Evolutionary conservation across 257 asterid species (phyloP), one percentile per base, ranked within the genome.

Genomic region (Thymus quinquecostatus): DNA sequence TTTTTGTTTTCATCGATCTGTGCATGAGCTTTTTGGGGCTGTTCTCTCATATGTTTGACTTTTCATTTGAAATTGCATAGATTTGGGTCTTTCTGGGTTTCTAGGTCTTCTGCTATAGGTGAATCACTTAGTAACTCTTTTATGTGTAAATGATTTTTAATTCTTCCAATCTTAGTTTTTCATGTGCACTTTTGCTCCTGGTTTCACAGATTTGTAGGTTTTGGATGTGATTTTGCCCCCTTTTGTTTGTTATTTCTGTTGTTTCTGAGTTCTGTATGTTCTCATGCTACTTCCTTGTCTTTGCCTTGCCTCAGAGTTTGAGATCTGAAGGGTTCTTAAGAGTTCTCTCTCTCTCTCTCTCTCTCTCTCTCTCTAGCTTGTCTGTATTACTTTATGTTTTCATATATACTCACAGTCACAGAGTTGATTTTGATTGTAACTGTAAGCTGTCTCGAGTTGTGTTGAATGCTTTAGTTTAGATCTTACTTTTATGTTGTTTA

Each of bases 301-400:
- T 54, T 27, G 66, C 33, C 47, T 9, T 62, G 43, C 40, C 49
- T 59, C 38, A 53, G 61, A 29, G 3, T 49, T 41, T 51, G 72
- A 54, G 75, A 69, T 69, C 71, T 75, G 36, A 3, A 57, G 27
- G 65, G 21, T 36, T 10, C 34, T 47, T 3, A 28, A 45, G 47
- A 33, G 13, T 28, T 4, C 38, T 29, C 32, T 7, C 44, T 45
- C 33, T 61, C 44, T 36, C 27, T 41, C 29, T 38, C 51, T 3
- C 50, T 0, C 4, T 2, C 36, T 0, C 21, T 21, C 58, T 44
- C 27, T 45, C 69, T 6, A 44, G 11, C 41, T n/a, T 13, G 8
- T 6, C 21, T 21, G 50, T 6, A 45, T 30, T 63, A 10, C 47
- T 7, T 41, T 63, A 4, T 57, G 2, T 57, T 12, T 9, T 57